These are phyloP conservation scores for Xylariaceae sp. DNA, from an alignment of 2,329 filamentous ascomycete genomes.

Conservation along the genomic window DNA sequence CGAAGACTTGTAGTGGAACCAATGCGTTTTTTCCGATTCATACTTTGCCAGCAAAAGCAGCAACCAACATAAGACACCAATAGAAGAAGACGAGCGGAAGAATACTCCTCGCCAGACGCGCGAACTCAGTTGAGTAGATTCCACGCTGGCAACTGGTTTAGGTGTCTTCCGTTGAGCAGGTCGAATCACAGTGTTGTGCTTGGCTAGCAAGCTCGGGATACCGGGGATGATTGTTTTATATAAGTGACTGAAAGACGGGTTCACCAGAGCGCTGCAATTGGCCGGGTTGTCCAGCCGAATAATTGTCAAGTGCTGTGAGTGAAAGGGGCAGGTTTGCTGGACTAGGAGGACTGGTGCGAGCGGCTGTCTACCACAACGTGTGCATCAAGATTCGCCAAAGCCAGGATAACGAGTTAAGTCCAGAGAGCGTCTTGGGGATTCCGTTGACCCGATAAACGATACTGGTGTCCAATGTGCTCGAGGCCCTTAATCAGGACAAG, in stretches of 20 bases:
- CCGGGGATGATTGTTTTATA: neutral
- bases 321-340: neutral
- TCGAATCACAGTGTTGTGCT: neutral
- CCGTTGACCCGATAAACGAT: neutral
- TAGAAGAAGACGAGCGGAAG: neutral
- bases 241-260: neutral
- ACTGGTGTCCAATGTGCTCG: neutral
- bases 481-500: slow-evolving; percentile 1
- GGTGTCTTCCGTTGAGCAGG: neutral
- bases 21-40: slow-evolving; percentile 16
- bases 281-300: neutral
- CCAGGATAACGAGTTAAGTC: neutral
- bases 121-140: neutral
- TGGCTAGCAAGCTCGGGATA: neutral
- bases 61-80: slow-evolving; percentile 4
- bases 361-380: neutral
- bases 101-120: slow-evolving; percentile 1
- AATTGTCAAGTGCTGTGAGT: neutral
- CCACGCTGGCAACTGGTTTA: neutral
- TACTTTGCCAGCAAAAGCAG: slow-evolving; percentile 12
- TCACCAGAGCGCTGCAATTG: neutral
- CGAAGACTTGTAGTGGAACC: slow-evolving; percentile 12
- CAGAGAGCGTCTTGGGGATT: slow-evolving; percentile 2
- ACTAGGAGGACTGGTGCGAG: neutral
- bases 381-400: slow-evolving; percentile 2